Evolutionary conservation across 495 filamentous ascomycete genomes (phyloP), one percentile per base, ranked within the genome.

Genomic region (Patellaria atrata): DNA sequence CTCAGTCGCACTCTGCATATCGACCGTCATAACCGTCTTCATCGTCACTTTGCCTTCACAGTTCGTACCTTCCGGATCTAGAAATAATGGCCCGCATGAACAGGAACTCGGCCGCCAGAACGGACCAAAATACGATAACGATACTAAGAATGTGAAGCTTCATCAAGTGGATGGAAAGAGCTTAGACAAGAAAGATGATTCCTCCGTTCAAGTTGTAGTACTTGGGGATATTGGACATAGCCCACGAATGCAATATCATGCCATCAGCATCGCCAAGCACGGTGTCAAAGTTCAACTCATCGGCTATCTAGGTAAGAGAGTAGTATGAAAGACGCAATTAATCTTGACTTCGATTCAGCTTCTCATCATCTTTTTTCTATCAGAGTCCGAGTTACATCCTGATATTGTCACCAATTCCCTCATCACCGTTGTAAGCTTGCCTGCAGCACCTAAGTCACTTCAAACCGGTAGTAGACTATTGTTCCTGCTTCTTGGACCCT

Each of bases 241-340:
- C 54, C 89, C 89, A 16, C 81, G 89, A 39, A 99, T 99, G 89
- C 89, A 94, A 55, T 94, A 99, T 52, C 89, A 99, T 70, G 84
- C 86, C 14, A 55, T 94, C 40, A 94, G 87, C 53, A 75, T 96
- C 51, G 85, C 87, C 15, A 80, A 72, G 43, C 74, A 83, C 41
- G 82, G 83, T 22, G 80, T 73, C 0, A 61, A 67, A 21, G 89
- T 94, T 11, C 71, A 86, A 47, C 59, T 99, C 8, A 77, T 96
- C 45, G 91, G 89, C 18, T 99, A 94, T 53, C 55, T 70, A 38
- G 85, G 84, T 89, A 48, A 40, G 37, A 30, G n/a, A 23, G 28
- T n/a, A 5, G n/a, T 27, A 22, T 38, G 15, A n/a, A 14, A 25
- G 9, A 33, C 6, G 12, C 12, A 9, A 19, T 23, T 11, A 5